Base-by-base conservation (phyloP, 2,329 filamentous ascomycete species). In the Volutella citrinella region DNA sequence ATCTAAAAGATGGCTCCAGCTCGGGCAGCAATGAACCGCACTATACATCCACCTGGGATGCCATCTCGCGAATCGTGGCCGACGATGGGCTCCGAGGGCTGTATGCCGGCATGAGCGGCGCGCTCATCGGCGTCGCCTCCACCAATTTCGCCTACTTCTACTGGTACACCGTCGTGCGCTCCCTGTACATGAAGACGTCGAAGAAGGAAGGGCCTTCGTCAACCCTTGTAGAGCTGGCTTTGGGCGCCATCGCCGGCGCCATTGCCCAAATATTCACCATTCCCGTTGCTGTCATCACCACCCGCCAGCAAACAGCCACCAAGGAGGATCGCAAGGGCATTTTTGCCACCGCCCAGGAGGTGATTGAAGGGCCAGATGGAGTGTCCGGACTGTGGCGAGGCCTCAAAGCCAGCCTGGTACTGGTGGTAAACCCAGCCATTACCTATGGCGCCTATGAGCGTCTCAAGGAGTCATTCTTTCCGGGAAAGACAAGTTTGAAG, bases 141-240 rank as follows among this genome's bases (percentile, higher is more conserved):
- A 97, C 91, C 32, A 98, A 98, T 64, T 98, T 98, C 60, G 93
- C 93, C 54, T 98, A 98, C 68, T 98, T 98, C 62, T 98, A 98
- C 69, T 97, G 91, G 90, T 97, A 97, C 62, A 91, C 88, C 6
- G 68, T 93, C 18, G 87, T 96, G 19, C 81, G 93, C 44, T 80
- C 80, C 12, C 64, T 95, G 14, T 97, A 97, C 61, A 65, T 87
- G 48, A 76, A 76, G 47, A 68, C 77, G 24, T 61, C 73, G 42
- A 76, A 75, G 48, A 59, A 58, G 12, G 48, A 59, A 5, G 56
- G 55, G 5, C 57, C 82, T 17, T 87, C 89, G 3, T 82, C 86
- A 14, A 97, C 90, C 1, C 77, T 84, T 5, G 73, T 84, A 27
- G 93, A 98, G 64, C 73, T 98, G 36, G 76, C 81, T 3, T 72